Conservation (phyloP, 495 filamentous ascomycete genomes). For the Penicillium paxilli region DNA sequence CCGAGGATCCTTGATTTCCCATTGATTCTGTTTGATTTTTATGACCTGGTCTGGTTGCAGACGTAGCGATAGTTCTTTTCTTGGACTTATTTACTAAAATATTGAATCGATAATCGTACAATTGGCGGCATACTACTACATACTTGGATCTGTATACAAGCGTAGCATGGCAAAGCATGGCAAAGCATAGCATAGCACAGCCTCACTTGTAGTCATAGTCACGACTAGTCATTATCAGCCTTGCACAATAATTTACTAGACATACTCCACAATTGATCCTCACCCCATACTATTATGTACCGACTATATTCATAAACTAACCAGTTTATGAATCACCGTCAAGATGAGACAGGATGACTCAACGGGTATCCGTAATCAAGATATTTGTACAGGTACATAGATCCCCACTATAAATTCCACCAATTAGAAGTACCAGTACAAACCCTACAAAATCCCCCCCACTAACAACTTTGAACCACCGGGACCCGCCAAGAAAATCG, state of each 20-base stretch:
- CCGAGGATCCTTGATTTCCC: not conserved
- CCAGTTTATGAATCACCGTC: conserved; percentile 14
- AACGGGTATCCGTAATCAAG: not conserved
- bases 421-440: conserved; percentile 17
- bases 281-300: not conserved
- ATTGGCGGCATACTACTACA: too few species aligned
- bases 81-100: not conserved
- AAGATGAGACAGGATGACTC: conserved; percentile 34
- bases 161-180: too few species aligned
- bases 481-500: not conserved
- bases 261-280: not conserved
- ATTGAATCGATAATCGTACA: too few species aligned
- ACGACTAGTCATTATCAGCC: too few species aligned
- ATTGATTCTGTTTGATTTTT: not conserved
- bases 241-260: too few species aligned
- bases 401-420: not conserved
- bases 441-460: not conserved
- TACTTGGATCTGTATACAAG: too few species aligned
- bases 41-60: not conserved
- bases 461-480: not conserved
- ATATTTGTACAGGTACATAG: conserved; percentile 5
- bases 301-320: not conserved
- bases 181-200: too few species aligned
- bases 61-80: conserved; percentile 8
- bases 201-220: too few species aligned